These are phyloP conservation scores for Mucor lusitanicus DNA, from an alignment of 371 early-diverging fungal species.

Conservation along the genomic window DNA sequence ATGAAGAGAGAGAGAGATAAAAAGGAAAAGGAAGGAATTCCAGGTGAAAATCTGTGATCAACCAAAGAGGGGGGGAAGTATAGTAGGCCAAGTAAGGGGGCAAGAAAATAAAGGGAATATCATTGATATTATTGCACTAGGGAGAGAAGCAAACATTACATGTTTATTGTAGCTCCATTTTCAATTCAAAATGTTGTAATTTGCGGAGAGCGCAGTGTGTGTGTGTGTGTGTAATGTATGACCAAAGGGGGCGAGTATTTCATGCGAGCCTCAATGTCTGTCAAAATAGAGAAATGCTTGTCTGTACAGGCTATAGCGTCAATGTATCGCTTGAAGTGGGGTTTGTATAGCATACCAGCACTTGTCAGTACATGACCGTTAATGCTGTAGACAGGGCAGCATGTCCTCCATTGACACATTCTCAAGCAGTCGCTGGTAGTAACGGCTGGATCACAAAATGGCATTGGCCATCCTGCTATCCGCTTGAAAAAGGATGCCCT, in stretches of 20 bases:
- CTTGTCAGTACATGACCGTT: no score
- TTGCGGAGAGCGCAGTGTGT: not conserved
- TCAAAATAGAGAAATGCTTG: no score
- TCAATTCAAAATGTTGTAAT: constrained; percentile 4
- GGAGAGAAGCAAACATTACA: not conserved
- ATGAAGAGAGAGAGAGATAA: not conserved
- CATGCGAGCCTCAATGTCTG: no score
- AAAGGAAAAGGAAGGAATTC: not conserved
- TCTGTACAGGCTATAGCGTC: no score
- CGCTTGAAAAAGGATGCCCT: no score
- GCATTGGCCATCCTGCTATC: no score
- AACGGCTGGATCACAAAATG: no score
- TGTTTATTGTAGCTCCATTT: constrained; percentile 10
- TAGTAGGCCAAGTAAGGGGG: constrained; percentile 5
- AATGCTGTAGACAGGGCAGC: no score
- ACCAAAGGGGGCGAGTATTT: not conserved
- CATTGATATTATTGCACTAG: constrained; percentile 1
- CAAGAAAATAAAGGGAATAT: not conserved
- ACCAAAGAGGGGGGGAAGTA: not conserved
- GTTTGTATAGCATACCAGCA: no score
- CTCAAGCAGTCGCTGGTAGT: no score
- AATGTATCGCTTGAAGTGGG: no score
- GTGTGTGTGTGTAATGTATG: not conserved
- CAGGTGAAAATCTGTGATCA: not conserved
- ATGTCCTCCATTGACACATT: no score